phyloP scores from a whole-genome alignment of 1,284 basidiomycete genomes.

The Rhodotorula mucilaginosa region DNA sequence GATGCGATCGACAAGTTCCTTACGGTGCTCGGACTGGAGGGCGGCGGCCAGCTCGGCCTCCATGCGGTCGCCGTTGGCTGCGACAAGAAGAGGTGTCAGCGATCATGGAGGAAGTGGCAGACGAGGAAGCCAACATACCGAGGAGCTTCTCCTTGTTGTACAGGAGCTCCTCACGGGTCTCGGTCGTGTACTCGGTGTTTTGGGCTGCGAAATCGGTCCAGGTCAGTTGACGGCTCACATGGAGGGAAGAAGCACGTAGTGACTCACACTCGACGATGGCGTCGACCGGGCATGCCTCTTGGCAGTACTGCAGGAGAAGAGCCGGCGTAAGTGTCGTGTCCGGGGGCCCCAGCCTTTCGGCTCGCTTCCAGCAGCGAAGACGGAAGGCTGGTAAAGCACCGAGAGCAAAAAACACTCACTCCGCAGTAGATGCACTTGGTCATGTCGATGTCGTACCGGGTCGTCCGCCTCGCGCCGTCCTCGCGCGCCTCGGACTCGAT shows the following conservation, averaged over 20 bases:
- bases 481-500: constrained; percentile 95
- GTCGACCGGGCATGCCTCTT: constrained; percentile 99
- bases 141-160: constrained; percentile 81
- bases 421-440: constrained; percentile 87
- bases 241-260: background rate
- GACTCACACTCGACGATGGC: constrained; percentile 96
- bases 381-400: background rate
- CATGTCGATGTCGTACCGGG: constrained; percentile 97
- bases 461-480: constrained; percentile 95
- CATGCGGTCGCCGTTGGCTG: constrained; percentile 91
- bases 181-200: constrained; percentile 82
- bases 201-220: constrained; percentile 60
- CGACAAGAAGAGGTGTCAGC: constrained; percentile 29
- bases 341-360: too few species aligned
- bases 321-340: background rate
- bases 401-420: constrained; percentile 14
- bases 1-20: constrained; percentile 13
- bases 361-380: background rate
- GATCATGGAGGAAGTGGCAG: too few species aligned
- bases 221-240: background rate
- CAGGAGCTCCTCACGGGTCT: constrained; percentile 95
- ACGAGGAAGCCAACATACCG: constrained; percentile 8
- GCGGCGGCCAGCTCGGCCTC: constrained; percentile 97
- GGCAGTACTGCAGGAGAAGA: constrained; percentile 49
- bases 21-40: constrained; percentile 61